phyloP scores from a whole-genome alignment of 176 grass and related monocot genomes.

The Olyra latifolia region DNA sequence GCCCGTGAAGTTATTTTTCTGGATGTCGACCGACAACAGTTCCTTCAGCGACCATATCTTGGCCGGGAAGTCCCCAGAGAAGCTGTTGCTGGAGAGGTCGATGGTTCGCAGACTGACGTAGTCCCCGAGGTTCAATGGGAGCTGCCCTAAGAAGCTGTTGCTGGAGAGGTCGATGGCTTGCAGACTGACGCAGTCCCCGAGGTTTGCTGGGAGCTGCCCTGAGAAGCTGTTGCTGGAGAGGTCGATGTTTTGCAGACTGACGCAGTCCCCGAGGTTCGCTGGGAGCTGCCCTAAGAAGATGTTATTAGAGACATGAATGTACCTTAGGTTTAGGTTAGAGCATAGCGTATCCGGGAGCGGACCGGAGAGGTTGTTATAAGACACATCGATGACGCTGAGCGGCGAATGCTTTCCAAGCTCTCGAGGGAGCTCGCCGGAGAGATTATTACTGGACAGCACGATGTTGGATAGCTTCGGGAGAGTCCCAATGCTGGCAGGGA shows the following conservation, averaged over 20 bases:
- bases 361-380: slow-evolving; percentile 55
- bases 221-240: slow-evolving; percentile 66
- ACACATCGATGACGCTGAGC: slow-evolving; percentile 48
- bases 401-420: slow-evolving; percentile 63
- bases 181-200: slow-evolving; percentile 28
- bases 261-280: slow-evolving; percentile 30
- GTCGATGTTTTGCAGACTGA: slow-evolving; percentile 31
- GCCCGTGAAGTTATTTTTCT: slow-evolving; percentile 61
- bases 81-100: slow-evolving; percentile 62
- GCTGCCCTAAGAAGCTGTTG: too few species aligned
- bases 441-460: slow-evolving; percentile 50
- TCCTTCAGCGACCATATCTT: slow-evolving; percentile 42
- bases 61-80: slow-evolving; percentile 50
- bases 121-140: too few species aligned
- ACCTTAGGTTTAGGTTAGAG: slow-evolving; percentile 21
- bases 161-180: slow-evolving; percentile 37
- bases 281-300: slow-evolving; percentile 50
- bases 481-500: slow-evolving; percentile 53
- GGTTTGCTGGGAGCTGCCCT: slow-evolving; percentile 37
- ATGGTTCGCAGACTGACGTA: too few species aligned
- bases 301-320: slow-evolving; percentile 61
- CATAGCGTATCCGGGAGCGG: slow-evolving; percentile 48
- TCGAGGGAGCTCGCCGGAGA: slow-evolving; percentile 52
- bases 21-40: slow-evolving; percentile 48
- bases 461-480: slow-evolving; percentile 37